Conservation (phyloP, 768 basidiomycete genomes). For the Amanita jacksonii region DNA sequence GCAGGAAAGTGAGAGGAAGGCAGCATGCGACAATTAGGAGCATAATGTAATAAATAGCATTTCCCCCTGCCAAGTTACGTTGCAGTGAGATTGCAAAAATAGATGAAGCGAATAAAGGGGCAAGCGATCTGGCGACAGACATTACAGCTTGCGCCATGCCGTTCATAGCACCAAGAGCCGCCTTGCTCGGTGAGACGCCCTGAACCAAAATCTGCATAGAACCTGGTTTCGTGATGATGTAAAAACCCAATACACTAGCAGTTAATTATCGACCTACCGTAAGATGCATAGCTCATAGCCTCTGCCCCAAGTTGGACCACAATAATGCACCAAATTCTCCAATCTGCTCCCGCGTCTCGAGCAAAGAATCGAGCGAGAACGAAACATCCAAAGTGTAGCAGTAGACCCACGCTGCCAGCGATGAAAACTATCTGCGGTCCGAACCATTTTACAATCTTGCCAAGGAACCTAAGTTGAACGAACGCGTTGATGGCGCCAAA, state of each 20-base stretch:
- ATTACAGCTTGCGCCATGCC: conserved; percentile 38
- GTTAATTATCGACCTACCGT: not conserved
- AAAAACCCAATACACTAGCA: too few species aligned
- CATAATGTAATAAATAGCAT: conserved; percentile 2
- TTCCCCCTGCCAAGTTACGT: not conserved
- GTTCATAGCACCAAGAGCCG: conserved; percentile 32
- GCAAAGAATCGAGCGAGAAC: conserved; percentile 9
- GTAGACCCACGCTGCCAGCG: conserved; percentile 17
- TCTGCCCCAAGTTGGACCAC: not conserved
- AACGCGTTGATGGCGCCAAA: conserved; percentile 44
- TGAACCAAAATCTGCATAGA: not conserved
- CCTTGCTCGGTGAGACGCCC: not conserved
- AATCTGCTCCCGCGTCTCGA: not conserved
- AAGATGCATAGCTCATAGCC: not conserved
- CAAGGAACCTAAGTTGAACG: conserved; percentile 41
- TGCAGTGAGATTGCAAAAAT: conserved; percentile 26
- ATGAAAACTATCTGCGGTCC: conserved; percentile 35
- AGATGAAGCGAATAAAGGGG: conserved; percentile 39
- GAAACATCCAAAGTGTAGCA: conserved; percentile 12
- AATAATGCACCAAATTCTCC: not conserved
- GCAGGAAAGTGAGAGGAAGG: not conserved
- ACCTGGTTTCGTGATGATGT: not conserved
- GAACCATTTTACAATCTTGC: conserved; percentile 31
- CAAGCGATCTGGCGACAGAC: conserved; percentile 37
- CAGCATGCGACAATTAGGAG: not conserved